phyloP scores from a whole-genome alignment of 2,329 filamentous ascomycete species.

The Colletotrichum sp. region DNA sequence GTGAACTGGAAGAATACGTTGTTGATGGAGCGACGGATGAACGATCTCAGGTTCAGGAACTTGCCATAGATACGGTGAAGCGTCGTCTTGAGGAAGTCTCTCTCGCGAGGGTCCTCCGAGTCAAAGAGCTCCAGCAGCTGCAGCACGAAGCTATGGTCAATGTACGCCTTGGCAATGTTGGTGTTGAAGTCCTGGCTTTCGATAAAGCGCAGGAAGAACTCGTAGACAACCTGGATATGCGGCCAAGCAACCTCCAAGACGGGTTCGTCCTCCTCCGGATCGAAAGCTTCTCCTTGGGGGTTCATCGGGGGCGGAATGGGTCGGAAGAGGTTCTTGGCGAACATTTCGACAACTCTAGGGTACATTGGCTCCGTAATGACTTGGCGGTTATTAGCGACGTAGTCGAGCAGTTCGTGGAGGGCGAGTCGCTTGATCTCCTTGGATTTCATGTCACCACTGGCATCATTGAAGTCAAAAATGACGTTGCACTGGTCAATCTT shows the following conservation, averaged over 20 bases:
- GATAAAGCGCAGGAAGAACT: slow-evolving; percentile 98
- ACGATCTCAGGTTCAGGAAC: slow-evolving; percentile 96
- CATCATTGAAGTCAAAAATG: slow-evolving; percentile 99
- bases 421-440: slow-evolving; percentile 99
- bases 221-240: slow-evolving; percentile 98
- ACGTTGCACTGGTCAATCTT: slow-evolving; percentile 99
- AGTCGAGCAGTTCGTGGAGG: slow-evolving; percentile 94
- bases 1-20: slow-evolving; percentile 99
- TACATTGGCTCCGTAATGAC: slow-evolving; percentile 99
- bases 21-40: slow-evolving; percentile 98
- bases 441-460: slow-evolving; percentile 97
- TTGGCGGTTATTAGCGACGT: slow-evolving; percentile 97
- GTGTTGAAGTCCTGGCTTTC: slow-evolving; percentile 99
- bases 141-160: slow-evolving; percentile 96
- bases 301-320: slow-evolving; percentile 97
- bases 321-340: slow-evolving; percentile 96
- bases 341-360: slow-evolving; percentile 98
- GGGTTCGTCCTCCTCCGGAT: slow-evolving; percentile 97
- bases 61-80: slow-evolving; percentile 98
- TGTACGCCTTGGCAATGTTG: slow-evolving; percentile 98
- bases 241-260: slow-evolving; percentile 98
- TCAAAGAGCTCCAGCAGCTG: slow-evolving; percentile 98
- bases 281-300: slow-evolving; percentile 96
- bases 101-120: slow-evolving; percentile 94
- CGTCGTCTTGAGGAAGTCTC: slow-evolving; percentile 97